Evolutionary conservation across 768 basidiomycete species (phyloP).

Genomic region (Peribolospora baueri): DNA sequence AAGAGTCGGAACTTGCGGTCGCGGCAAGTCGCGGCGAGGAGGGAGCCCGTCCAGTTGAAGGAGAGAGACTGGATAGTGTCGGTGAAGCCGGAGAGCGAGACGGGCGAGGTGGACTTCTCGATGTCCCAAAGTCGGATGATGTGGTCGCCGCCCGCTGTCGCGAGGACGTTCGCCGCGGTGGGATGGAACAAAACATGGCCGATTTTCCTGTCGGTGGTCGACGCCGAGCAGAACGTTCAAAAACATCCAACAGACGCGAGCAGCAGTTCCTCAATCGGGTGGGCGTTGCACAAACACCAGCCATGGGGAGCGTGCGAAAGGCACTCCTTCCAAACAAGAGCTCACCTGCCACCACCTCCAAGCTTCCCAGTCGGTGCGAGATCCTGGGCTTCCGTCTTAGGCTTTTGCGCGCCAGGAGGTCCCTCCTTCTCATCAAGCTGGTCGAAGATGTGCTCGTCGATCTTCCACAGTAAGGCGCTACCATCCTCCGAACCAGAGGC

Average conservation of each 20-base stretch:
- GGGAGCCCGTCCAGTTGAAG: neutral
- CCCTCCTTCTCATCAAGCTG: constrained; percentile 18
- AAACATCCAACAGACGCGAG: constrained; percentile 19
- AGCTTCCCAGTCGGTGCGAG: neutral
- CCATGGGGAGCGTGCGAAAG: no score
- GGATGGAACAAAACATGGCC: constrained; percentile 90
- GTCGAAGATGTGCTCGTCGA: constrained; percentile 45
- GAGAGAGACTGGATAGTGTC: constrained; percentile 36
- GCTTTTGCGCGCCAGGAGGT: neutral
- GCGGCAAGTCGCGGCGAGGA: constrained; percentile 34
- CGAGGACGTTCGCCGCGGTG: constrained; percentile 62
- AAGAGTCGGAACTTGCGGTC: constrained; percentile 82
- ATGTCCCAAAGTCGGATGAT: constrained; percentile 81
- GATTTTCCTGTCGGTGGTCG: constrained; percentile 40
- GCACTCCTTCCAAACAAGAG: no score
- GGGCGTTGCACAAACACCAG: no score
- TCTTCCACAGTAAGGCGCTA: constrained; percentile 75
- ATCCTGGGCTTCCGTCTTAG: neutral
- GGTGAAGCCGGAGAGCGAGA: constrained; percentile 41
- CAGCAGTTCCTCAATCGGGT: neutral
- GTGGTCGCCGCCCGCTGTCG: constrained; percentile 55
- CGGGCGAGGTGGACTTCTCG: constrained; percentile 39
- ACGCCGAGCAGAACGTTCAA: neutral
- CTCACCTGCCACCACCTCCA: no score
- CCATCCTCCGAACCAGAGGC: constrained; percentile 88